These are phyloP conservation scores for Eimeria falciformis DNA, from an alignment of 169 alveolate species.

Conservation along the genomic window DNA sequence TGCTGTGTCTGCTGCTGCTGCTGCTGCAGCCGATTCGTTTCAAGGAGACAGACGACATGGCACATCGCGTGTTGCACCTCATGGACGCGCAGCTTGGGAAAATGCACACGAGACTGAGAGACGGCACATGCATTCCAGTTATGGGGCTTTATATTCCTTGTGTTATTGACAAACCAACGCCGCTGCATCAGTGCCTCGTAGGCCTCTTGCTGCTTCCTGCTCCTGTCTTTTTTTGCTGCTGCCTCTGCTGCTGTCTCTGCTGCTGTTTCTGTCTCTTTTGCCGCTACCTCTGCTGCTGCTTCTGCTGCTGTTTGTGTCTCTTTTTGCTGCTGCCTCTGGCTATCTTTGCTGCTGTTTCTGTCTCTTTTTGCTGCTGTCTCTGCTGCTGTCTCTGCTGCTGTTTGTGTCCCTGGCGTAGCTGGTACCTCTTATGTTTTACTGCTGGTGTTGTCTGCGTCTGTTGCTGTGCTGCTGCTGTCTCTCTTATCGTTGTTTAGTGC, in stretches of 20 bases:
- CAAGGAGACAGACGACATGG: slow-evolving; percentile 91
- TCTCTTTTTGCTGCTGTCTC: not conserved
- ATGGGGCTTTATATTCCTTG: slow-evolving; percentile 89
- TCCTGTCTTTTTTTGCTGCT: not conserved
- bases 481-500: not conserved
- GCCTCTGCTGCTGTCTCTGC: not conserved
- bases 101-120: slow-evolving; percentile 94
- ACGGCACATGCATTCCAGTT: slow-evolving; percentile 92
- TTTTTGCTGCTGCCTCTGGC: not conserved
- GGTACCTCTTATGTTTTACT: too few species aligned
- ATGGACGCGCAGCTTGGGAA: slow-evolving; percentile 92
- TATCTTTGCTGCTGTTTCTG: not conserved
- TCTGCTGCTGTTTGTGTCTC: slow-evolving; percentile 14
- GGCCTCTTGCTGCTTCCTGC: not conserved
- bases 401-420: too few species aligned
- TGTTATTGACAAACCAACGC: slow-evolving; percentile 91
- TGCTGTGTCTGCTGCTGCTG: slow-evolving; percentile 35
- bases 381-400: not conserved
- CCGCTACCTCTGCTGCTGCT: not conserved
- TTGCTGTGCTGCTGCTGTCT: slow-evolving; percentile 1
- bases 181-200: slow-evolving; percentile 79
- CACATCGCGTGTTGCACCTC: slow-evolving; percentile 92
- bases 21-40: slow-evolving; percentile 82
- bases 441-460: too few species aligned
- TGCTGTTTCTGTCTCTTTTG: not conserved